Base-by-base conservation (phyloP, 176 grass and related monocot genomes). In the Triticum timopheevii region DNA sequence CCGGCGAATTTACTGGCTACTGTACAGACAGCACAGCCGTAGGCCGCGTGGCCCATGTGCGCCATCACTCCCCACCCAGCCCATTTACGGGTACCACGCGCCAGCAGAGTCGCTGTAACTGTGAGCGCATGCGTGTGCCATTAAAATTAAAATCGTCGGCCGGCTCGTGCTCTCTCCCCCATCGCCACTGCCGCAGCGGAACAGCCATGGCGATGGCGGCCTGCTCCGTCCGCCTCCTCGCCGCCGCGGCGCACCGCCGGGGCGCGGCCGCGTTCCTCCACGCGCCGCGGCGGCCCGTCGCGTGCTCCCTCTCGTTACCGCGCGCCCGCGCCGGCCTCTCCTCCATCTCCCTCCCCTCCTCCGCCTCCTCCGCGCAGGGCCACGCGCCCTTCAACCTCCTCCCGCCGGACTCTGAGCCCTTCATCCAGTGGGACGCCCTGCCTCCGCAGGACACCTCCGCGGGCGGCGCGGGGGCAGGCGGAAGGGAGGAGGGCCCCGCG, bases 121-220 rank as follows among this genome's bases (percentile, higher is more conserved):
- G 8, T 20, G 35, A 2, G 61, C 23, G 24, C 11, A 23, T 3
- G 77, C 13, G n/a, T 36, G 24, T 59, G 13, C 72, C 72, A 69
- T 71, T 52, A 65, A 58, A 62, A 69, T 83, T 38, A 54, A 56
- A 62, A 44, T 27, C 50, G 87, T 52, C 22, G 6, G 52, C 45
- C 28, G 25, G 8, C 9, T 61, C 58, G 24, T 65, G 12, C 27
- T 65, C 17, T 40, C 38, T 22, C 24, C 82, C 61, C 65, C 54
- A 31, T 77, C 65, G 36, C 62, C 64, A 3, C 69, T 4, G 40
- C 13, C 47, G 47, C 78, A 58, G 40, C 59, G 4, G 13, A 35
- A 10, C 83, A 28, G 8, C 69, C 81, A 95, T 91, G 94, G 87
- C 85, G 80, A 95, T 91, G 94, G 87, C 85, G 82, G 89, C 88